phyloP scores from a whole-genome alignment of 129 eudicot genomes.

The Ambrosia trifida region DNA sequence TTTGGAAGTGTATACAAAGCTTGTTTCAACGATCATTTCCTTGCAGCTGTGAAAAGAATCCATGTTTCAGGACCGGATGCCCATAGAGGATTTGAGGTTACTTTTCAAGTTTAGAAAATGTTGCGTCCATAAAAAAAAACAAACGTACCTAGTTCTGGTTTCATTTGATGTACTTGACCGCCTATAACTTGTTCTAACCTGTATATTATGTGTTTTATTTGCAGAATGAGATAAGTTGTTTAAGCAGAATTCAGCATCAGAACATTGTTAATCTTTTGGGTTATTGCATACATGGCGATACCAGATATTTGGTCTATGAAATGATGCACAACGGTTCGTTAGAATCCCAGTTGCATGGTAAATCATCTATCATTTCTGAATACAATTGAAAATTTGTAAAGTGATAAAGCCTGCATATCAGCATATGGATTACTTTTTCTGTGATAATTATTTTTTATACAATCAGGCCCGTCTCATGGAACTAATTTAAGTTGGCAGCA shows the following conservation, averaged over 20 bases:
- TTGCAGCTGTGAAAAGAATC: constrained; percentile 73
- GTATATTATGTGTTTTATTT: constrained; percentile 25
- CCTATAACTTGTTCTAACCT: too few species aligned
- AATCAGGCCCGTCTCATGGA: constrained; percentile 68
- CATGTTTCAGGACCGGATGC: constrained; percentile 61
- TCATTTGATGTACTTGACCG: too few species aligned
- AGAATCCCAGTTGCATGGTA: constrained; percentile 89
- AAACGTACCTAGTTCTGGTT: too few species aligned
- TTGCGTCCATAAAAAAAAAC: background rate
- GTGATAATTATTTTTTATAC: constrained; percentile 1
- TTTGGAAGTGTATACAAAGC: constrained; percentile 81
- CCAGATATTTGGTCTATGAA: constrained; percentile 76
- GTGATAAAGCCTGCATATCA: background rate
- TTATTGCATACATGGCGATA: constrained; percentile 70
- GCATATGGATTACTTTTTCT: background rate
- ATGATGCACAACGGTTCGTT: constrained; percentile 90
- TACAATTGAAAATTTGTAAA: background rate
- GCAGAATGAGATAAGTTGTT: constrained; percentile 83
- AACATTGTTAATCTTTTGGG: constrained; percentile 83
- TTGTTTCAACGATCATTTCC: constrained; percentile 58
- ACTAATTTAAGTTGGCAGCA: constrained; percentile 71
- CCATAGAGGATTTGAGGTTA: constrained; percentile 82
- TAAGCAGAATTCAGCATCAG: constrained; percentile 83
- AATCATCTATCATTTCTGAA: constrained; percentile 12
- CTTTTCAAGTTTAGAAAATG: background rate